Evolutionary conservation across 2,329 filamentous ascomycete species (phyloP), one percentile per base, ranked within the genome.

Genomic region (Sodiomyces alkalinus): DNA sequence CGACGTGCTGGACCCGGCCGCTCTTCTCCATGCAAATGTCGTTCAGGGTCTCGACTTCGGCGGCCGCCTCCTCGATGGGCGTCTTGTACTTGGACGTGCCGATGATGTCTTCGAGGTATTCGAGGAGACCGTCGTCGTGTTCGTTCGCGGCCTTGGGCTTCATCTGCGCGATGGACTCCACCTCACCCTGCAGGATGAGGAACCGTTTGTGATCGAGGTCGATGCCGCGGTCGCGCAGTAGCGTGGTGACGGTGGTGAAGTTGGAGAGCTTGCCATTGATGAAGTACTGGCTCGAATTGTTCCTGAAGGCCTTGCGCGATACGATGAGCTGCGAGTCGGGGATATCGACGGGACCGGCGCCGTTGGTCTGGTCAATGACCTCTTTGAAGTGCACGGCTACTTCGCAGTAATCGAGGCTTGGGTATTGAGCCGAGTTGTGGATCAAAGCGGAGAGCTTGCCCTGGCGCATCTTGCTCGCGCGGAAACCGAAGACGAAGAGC

Each of bases 101-200:
- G 42, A 98, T 96, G 36, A 98, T 98, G 45, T 98, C 90, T 51
- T 98, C 90, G 0, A 98, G 70, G 39, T 98, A 98, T 51, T 98
- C 90, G 12, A 98, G 64, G 4, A 98, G 68, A 9, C 90, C 90
- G 44, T 98, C 90, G 35, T 98, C 90, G 46, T 96, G 87, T 50
- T 98, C 90, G 42, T 82, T 87, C 22, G 69, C 76, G 4, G 92
- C 90, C 52, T 98, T 98, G 12, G 92, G 68, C 55, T 98, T 98
- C 90, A 98, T 98, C 54, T 96, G 90, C 6, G 90, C 87, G 47
- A 98, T 98, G 0, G 87, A 94, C 52, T 98, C 90, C 33, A 98
- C 90, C 51, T 98, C 90, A 46, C 90, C 90, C 52, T 98, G 90
- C 8, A 98, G 60, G 46, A 98, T 98, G 30, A 98, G 59, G 56